Percentiles rank a stretch among this genome's conserved stretches.
Evolutionary conservation across 345 rosid genomes (phyloP).

Genomic region (Rhizophora apiculata): DNA sequence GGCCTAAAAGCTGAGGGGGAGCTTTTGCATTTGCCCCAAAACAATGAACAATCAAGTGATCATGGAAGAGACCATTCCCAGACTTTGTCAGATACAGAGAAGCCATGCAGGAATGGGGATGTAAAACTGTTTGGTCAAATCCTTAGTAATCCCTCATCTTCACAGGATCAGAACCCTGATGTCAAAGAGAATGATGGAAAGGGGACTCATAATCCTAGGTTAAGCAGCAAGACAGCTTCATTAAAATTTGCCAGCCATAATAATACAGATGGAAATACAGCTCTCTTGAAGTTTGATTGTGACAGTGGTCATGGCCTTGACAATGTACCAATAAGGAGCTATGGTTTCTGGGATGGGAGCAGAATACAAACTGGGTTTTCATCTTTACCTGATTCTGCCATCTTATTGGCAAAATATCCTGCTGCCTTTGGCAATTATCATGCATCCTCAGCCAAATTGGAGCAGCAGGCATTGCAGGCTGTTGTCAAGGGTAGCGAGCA

Average conservation of each 20-base stretch:
- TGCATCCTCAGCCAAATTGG: constrained; percentile 31
- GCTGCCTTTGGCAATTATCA: constrained; percentile 55
- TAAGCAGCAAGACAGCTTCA: constrained; percentile 36
- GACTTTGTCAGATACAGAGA: constrained; percentile 47
- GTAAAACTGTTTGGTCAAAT: constrained; percentile 85
- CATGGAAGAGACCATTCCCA: constrained; percentile 32
- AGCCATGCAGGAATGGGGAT: constrained; percentile 58
- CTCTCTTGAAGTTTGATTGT: constrained; percentile 43
- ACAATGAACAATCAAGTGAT: constrained; percentile 33
- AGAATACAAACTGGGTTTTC: constrained; percentile 70
- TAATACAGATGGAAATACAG: constrained; percentile 24
- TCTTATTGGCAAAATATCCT: constrained; percentile 67
- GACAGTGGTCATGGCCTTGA: constrained; percentile 45
- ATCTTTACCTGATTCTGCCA: constrained; percentile 71
- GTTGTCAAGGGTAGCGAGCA: constrained; percentile 31
- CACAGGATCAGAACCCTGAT: constrained; percentile 18
- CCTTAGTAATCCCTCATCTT: constrained; percentile 43
- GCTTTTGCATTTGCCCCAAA: constrained; percentile 37
- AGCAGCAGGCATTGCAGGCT: constrained; percentile 38
- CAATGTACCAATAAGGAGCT: constrained; percentile 59
- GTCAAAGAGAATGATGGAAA: constrained; percentile 39
- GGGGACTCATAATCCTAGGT: constrained; percentile 30
- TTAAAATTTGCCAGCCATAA: constrained; percentile 38
- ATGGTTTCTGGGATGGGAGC: constrained; percentile 86
- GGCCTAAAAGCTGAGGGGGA: constrained; percentile 26